These are phyloP conservation scores for Betula pendula DNA, from an alignment of 306 rosid species.

Conservation along the genomic window DNA sequence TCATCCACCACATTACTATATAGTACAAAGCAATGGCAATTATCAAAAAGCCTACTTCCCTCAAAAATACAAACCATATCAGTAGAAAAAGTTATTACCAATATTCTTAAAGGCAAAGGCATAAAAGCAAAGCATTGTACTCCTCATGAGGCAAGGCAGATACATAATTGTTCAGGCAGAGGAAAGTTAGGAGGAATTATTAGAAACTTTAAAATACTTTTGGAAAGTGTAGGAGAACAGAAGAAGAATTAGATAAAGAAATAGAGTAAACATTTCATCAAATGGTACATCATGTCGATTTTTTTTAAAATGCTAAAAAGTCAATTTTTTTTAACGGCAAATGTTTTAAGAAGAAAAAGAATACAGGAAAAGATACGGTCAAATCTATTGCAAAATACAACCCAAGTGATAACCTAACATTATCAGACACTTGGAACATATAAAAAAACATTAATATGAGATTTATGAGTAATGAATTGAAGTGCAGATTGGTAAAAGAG, in stretches of 20 bases:
- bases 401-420: not conserved
- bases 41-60: not conserved
- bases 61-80: not conserved
- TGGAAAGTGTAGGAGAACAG: not conserved
- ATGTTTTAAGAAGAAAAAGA: not conserved
- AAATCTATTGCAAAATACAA: not conserved
- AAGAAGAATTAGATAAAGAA: not conserved
- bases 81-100: not conserved
- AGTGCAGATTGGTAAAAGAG: not conserved
- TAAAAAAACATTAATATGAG: not conserved
- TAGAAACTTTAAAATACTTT: not conserved
- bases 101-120: not conserved
- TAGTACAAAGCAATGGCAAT: constrained; percentile 3
- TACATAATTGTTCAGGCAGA: not conserved
- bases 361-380: not conserved
- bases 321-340: not conserved
- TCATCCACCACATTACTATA: not conserved
- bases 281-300: not conserved
- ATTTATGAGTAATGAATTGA: not conserved
- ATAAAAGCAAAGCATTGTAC: not conserved
- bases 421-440: not conserved
- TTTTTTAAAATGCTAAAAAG: not conserved
- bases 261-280: not conserved
- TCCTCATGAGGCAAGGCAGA: not conserved
- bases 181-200: not conserved